Base-by-base conservation (phyloP, 2,329 filamentous ascomycete species). In the Beauveria asiatica region DNA sequence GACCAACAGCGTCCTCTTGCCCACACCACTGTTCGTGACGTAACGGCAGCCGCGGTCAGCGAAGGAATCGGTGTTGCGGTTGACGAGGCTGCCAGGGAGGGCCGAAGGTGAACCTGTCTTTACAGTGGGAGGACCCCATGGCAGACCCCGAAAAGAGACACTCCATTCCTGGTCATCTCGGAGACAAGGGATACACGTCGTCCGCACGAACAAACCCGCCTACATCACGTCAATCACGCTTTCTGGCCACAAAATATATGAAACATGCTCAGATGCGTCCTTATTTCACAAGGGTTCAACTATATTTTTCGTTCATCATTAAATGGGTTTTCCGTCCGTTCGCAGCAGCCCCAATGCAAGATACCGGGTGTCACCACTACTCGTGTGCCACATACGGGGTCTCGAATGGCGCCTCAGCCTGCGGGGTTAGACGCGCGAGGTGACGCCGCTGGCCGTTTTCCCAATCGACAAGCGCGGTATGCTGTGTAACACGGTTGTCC, bases 51-150 rank as follows among this genome's bases (percentile, higher is more conserved):
- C 23, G 3, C 23, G 23, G 23, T 23, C 3, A 23, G 3, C 23
- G 23, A 23, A 23, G 23, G 23, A 23, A 1, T 23, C 23, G 23
- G 23, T 23, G 0, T 23, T 23, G 23, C 23, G 23, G 23, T 23
- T 23, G 23, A 23, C 23, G 89, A 95, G 62, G 91, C 74, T 77
- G 77, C 78, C 2, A 88, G 91, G 23, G 85, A 94, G 63, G 90
- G 64, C 82, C 85, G 0, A 88, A 92, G 67, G 88, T 94, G 37
- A 92, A 97, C 68, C 78, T 99, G 3, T 85, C 88, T 57, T 85
- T 89, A 13, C 92, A 97, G 72, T 99, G 95, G 95, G 89, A 97
- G 61, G 94, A 99, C 71, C 94, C 94, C 0, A 96, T 99, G 92
- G 88, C 90, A 16, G 84, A 87, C 25, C 87, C 91, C 1, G 89